Evolutionary conservation across 805 yeast genomes (phyloP).

Genomic region (Ogataea populi-albae): DNA sequence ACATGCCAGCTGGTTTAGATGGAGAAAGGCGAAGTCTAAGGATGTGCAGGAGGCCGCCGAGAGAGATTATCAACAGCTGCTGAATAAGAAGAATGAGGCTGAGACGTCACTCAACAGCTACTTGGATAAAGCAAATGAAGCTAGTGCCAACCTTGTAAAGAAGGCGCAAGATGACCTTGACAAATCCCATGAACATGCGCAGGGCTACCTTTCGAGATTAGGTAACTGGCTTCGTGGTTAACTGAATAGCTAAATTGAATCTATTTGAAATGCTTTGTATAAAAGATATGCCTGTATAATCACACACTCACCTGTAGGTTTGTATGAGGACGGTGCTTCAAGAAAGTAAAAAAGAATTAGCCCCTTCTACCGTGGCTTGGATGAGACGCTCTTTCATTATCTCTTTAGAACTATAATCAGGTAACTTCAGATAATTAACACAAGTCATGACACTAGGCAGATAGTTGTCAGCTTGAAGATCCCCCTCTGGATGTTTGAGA

Average conservation of each 20-base stretch:
- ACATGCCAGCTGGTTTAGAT: constrained; percentile 27
- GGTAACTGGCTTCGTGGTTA: constrained; percentile 23
- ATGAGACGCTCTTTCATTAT: constrained; percentile 56
- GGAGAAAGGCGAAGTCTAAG: constrained; percentile 30
- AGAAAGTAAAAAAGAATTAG: constrained; percentile 81
- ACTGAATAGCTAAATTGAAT: constrained; percentile 5
- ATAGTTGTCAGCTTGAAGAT: constrained; percentile 66
- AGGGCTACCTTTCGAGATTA: constrained; percentile 19
- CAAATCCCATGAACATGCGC: constrained; percentile 21
- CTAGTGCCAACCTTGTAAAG: constrained; percentile 15
- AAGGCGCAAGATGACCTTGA: constrained; percentile 17
- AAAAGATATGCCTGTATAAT: neutral
- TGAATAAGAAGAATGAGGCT: constrained; percentile 24
- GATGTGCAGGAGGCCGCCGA: constrained; percentile 29
- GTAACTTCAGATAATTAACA: constrained; percentile 88
- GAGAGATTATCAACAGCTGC: constrained; percentile 21
- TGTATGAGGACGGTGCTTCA: constrained; percentile 27
- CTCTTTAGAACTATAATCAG: constrained; percentile 66
- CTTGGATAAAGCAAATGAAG: constrained; percentile 12
- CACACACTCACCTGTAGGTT: neutral
- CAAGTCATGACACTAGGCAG: constrained; percentile 98
- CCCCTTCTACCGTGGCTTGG: constrained; percentile 83
- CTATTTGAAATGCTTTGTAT: constrained; percentile 1
- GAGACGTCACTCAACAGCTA: constrained; percentile 16
- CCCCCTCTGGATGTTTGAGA: constrained; percentile 73